Base-by-base conservation (phyloP, 768 basidiomycete genomes). In the Amanita brunnescens region DNA sequence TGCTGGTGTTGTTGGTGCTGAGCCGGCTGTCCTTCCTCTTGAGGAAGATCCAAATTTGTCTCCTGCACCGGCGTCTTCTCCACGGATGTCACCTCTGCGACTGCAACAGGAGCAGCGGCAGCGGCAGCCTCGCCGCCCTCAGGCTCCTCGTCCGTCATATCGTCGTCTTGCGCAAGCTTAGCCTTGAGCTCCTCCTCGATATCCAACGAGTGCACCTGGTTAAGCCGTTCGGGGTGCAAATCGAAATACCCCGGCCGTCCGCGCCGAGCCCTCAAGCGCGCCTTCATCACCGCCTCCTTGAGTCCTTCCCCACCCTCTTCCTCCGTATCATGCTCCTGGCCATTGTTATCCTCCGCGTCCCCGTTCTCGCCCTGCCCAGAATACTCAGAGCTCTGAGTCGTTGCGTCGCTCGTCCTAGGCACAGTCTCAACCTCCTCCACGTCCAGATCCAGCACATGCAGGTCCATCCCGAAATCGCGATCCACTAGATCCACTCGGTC, bases 171-270 rank as follows among this genome's bases (percentile, higher is more conserved):
- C 2, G 66, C 69, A n/a, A 73, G 59, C 49, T 63, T 64, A 6
- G 47, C 63, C 12, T 70, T 64, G 29, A 70, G 68, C 50, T 71
- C 72, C 7, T 70, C 64, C 14, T 72, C 69, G 10, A 61, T 60
- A 18, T 54, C 58, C n/a, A 55, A 41, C 10, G 57, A 56, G n/a
- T 59, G 54, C 2, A 57, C 52, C 10, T 62, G 52, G 61, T 18
- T 75, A 34, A 81, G 69, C 40, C 87, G 74, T 40, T 89, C 87
- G 9, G 87, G 87, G 61, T 90, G 87, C 12, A 87, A 58, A 61
- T 88, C 87, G 61, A 90, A 90, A 62, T 90, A 90, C 0, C 85
- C 83, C 23, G 80, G 47, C 14, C 84, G 74, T 40, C 71, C 65
- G 56, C 73, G 71, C 43, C 64, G 64, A 3, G 68, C 66, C 35